A percentile compares a stretch with the other conserved stretches of the same genome.
phyloP scores from a whole-genome alignment of 2,329 filamentous ascomycete genomes.

The Microcyclosporella mali region DNA sequence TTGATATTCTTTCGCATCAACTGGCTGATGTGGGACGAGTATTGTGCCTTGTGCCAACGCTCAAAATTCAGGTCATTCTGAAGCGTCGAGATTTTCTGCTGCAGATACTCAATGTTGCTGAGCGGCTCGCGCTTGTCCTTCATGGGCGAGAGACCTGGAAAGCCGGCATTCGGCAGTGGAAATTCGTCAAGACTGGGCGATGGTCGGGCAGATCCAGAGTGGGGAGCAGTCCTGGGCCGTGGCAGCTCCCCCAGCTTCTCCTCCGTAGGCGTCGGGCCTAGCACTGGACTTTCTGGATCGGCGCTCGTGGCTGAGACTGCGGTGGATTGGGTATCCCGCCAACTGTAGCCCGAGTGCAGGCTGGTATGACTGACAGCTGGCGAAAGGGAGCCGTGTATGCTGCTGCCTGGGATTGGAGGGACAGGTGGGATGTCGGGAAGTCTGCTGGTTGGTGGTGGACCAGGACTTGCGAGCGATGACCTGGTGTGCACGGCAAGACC shows the following conservation, averaged over 20 bases:
- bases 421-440: conserved; percentile 42
- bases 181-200: conserved; percentile 25
- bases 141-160: not conserved
- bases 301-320: conserved; percentile 34
- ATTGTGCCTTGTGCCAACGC: conserved; percentile 75
- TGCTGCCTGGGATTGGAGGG: conserved; percentile 32
- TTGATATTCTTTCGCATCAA: conserved; percentile 67
- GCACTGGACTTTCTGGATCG: conserved; percentile 55
- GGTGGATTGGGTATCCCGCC: conserved; percentile 51
- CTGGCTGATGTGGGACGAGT: conserved; percentile 74
- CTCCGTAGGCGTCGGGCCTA: conserved; percentile 45
- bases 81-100: conserved; percentile 67
- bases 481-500: conserved; percentile 51
- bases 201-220: conserved; percentile 2
- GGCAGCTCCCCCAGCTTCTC: conserved; percentile 12
- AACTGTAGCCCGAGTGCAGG: conserved; percentile 37
- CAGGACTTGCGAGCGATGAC: conserved; percentile 39
- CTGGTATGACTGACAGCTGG: conserved; percentile 27
- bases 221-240: conserved; percentile 12
- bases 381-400: conserved; percentile 23
- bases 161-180: conserved; percentile 13
- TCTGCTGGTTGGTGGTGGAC: conserved; percentile 42
- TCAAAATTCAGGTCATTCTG: conserved; percentile 80
- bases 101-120: conserved; percentile 50
- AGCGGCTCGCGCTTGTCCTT: conserved; percentile 18